A percentile compares a stretch with the other conserved stretches of the same genome.
Evolutionary conservation across 768 basidiomycete genomes (phyloP).

Genomic region (Leccinum ochraceum): DNA sequence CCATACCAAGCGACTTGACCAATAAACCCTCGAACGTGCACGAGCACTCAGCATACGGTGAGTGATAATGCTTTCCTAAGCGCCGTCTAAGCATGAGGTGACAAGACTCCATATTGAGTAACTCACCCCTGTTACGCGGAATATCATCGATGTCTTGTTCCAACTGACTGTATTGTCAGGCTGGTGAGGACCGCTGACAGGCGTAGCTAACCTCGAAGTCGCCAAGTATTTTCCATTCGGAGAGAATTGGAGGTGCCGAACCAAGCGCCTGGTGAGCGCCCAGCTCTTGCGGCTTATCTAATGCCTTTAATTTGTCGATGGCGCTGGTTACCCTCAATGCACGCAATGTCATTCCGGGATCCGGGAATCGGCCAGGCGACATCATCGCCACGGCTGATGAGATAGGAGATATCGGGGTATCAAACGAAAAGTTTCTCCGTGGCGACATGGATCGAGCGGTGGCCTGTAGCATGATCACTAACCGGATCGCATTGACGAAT

Average conservation of each 20-base stretch:
- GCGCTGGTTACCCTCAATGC: slow-evolving; percentile 41
- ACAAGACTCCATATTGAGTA: slow-evolving; percentile 6
- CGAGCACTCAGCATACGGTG: slow-evolving; percentile 43
- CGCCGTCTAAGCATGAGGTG: slow-evolving; percentile 15
- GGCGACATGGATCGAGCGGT: slow-evolving; percentile 34
- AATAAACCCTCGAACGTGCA: slow-evolving; percentile 54
- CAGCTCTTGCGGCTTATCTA: slow-evolving; percentile 43
- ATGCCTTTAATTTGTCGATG: slow-evolving; percentile 42
- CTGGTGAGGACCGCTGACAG: slow-evolving; percentile 2
- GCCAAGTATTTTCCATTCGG: slow-evolving; percentile 55
- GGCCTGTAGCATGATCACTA: slow-evolving; percentile 46
- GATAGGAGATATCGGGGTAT: slow-evolving; percentile 20
- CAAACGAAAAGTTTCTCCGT: slow-evolving; percentile 32
- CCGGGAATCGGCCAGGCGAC: slow-evolving; percentile 34
- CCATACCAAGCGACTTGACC: slow-evolving; percentile 54
- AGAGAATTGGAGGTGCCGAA: slow-evolving; percentile 56
- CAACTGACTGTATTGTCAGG: slow-evolving; percentile 36
- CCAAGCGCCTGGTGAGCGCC: slow-evolving; percentile 49
- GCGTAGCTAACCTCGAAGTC: slow-evolving; percentile 46
- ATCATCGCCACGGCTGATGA: slow-evolving; percentile 14
- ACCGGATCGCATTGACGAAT: slow-evolving; percentile 45
- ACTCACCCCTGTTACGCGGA: slow-evolving; percentile 48
- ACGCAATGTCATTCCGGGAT: slow-evolving; percentile 38
- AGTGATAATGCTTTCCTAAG: slow-evolving; percentile 43
- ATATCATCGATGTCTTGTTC: slow-evolving; percentile 53